A percentile compares a stretch with the other conserved stretches of the same genome.
These are phyloP conservation scores for Suillus sp. DNA, from an alignment of 768 basidiomycete species.

Conservation along the genomic window DNA sequence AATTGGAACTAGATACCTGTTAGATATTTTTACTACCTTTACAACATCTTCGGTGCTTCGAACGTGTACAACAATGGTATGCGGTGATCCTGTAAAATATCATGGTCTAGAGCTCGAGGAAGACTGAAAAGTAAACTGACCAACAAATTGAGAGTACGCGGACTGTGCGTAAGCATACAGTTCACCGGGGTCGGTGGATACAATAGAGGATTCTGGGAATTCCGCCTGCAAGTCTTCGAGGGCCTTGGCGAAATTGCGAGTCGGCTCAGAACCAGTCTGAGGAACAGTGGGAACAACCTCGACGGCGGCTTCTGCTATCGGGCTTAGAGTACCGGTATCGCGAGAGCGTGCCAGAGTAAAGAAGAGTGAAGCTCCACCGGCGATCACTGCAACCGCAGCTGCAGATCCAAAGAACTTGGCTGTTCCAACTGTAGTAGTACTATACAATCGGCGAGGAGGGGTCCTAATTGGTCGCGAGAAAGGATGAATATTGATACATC, in stretches of 20 bases:
- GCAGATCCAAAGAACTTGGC: background rate
- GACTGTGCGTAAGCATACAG: conserved; percentile 62
- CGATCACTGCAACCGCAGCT: conserved; percentile 10
- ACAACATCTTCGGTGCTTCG: conserved; percentile 77
- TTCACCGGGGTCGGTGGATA: conserved; percentile 51
- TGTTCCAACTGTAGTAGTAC: background rate
- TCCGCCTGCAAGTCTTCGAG: conserved; percentile 48
- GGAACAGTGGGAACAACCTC: background rate
- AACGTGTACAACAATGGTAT: conserved; percentile 51
- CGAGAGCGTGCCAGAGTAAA: conserved; percentile 10
- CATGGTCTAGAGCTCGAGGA: conserved; percentile 19
- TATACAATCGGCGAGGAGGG: conserved; percentile 1
- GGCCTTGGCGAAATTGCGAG: conserved; percentile 40
- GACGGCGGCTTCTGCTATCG: background rate
- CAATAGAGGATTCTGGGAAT: conserved; percentile 44
- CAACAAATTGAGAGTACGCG: conserved; percentile 62
- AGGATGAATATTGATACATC: conserved; percentile 9
- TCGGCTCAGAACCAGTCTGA: conserved; percentile 2
- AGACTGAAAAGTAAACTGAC: conserved; percentile 34
- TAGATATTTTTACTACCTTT: conserved; percentile 69
- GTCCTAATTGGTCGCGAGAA: background rate
- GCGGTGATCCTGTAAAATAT: conserved; percentile 13
- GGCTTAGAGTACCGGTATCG: background rate
- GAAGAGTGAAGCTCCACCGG: conserved; percentile 14
- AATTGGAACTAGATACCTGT: conserved; percentile 69